A percentile compares a stretch with the other conserved stretches of the same genome.
phyloP scores from a whole-genome alignment of 73 alveolate genomes.

The Tetrahymena thermophila region DNA sequence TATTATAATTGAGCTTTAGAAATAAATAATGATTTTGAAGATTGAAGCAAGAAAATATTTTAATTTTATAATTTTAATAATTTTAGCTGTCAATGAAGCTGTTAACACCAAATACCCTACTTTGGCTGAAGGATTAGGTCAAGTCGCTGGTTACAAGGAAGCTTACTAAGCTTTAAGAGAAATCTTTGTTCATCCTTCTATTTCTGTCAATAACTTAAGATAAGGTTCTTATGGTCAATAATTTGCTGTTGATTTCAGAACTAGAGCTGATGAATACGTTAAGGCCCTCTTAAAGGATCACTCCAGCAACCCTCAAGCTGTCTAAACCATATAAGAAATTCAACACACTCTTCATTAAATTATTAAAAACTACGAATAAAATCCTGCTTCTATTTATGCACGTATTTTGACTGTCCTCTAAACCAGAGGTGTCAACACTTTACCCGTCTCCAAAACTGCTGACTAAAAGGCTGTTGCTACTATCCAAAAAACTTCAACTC shows the following conservation, averaged over 20 bases:
- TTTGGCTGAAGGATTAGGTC: not conserved
- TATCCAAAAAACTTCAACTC: not conserved
- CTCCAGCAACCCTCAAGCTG: not conserved
- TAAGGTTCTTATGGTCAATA: not conserved
- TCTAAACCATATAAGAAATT: not conserved
- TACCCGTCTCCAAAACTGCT: not conserved
- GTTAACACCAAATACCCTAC: not conserved
- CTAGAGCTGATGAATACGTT: not conserved
- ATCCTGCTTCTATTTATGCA: not conserved
- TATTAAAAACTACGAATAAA: not conserved
- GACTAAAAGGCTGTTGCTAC: not conserved
- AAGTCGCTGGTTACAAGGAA: constrained; percentile 1
- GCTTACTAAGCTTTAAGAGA: not conserved
- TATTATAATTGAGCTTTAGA: not conserved
- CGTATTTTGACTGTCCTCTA: not conserved
- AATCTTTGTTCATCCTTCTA: not conserved
- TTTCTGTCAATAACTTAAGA: not conserved
- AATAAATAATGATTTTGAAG: not conserved
- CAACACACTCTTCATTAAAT: not conserved
- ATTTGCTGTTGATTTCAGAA: not conserved
- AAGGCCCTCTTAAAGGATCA: not conserved
- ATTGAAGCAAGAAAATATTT: not conserved
- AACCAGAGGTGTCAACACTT: not conserved
- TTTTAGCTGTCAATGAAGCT: not conserved
- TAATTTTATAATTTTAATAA: not conserved